Conservation (phyloP, 2,329 filamentous ascomycete genomes). For the Colletotrichum sp. region DNA sequence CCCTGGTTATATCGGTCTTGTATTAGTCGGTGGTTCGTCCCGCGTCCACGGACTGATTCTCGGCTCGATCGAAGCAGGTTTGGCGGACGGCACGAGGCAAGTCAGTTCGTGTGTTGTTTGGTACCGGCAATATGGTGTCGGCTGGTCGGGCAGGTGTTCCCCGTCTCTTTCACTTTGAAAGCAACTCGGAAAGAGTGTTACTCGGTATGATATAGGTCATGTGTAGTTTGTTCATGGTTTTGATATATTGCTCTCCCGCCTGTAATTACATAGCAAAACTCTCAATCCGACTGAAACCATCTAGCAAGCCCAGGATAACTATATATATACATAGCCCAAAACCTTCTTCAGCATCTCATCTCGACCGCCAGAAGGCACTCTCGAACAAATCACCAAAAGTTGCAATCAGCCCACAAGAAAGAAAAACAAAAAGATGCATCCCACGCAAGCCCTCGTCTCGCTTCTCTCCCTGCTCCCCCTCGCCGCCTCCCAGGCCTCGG, state of each 20-base stretch:
- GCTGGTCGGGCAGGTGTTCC: neutral
- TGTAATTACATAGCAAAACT: neutral
- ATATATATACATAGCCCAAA: neutral
- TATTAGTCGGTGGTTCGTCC: neutral
- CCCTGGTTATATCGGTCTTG: neutral
- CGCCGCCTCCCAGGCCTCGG: slow-evolving; percentile 27
- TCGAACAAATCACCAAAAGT: too few species aligned
- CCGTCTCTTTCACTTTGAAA: neutral
- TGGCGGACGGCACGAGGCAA: neutral
- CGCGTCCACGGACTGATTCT: neutral
- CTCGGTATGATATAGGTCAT: neutral
- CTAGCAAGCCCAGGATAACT: neutral
- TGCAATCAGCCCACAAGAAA: too few species aligned
- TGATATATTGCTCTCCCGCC: neutral
- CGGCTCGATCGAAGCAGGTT: neutral
- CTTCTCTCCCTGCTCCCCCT: slow-evolving; percentile 23
- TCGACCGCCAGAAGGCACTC: neutral
- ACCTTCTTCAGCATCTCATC: neutral
- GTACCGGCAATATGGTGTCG: neutral
- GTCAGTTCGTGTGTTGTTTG: neutral
- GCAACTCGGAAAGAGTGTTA: neutral
- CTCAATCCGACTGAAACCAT: neutral
- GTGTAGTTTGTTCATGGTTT: neutral
- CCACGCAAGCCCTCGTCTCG: slow-evolving; percentile 19
- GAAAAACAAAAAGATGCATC: neutral